Conservation (phyloP, 805 yeast genomes). For the Danielia oregonensis region DNA sequence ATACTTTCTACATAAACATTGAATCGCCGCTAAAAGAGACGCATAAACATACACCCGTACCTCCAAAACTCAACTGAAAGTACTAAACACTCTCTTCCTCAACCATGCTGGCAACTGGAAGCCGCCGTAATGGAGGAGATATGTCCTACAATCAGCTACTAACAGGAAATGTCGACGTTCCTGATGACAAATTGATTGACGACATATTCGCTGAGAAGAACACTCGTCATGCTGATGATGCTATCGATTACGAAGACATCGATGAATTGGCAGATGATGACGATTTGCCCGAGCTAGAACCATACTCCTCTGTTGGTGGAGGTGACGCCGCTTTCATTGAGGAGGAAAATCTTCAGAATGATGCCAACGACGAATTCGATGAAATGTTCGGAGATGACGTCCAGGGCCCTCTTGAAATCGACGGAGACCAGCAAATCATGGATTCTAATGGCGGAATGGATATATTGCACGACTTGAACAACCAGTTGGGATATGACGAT, state of each 20-base stretch:
- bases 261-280: conserved; percentile 95
- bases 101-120: conserved; percentile 2
- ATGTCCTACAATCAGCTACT: neutral
- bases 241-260: conserved; percentile 90
- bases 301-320: conserved; percentile 4
- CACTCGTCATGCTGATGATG: conserved; percentile 82
- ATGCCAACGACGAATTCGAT: conserved; percentile 40
- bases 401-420: neutral
- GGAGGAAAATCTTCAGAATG: conserved; percentile 22
- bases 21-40: too few relatives aligned
- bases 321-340: conserved; percentile 14
- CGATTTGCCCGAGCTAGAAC: conserved; percentile 8
- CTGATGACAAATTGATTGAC: conserved; percentile 36
- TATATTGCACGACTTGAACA: conserved; percentile 11
- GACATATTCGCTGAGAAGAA: conserved; percentile 32
- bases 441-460: conserved; percentile 12
- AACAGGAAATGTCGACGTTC: conserved; percentile 21
- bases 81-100: neutral
- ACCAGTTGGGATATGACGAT: conserved; percentile 14
- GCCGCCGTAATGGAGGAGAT: neutral
- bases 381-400: conserved; percentile 34
- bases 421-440: neutral
- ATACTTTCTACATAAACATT: too few relatives aligned
- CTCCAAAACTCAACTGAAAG: too few relatives aligned
- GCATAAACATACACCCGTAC: too few relatives aligned